A percentile compares a stretch with the other conserved stretches of the same genome.
Conservation (phyloP, 2,329 filamentous ascomycete genomes). For the Dactylella cylindrospora region DNA sequence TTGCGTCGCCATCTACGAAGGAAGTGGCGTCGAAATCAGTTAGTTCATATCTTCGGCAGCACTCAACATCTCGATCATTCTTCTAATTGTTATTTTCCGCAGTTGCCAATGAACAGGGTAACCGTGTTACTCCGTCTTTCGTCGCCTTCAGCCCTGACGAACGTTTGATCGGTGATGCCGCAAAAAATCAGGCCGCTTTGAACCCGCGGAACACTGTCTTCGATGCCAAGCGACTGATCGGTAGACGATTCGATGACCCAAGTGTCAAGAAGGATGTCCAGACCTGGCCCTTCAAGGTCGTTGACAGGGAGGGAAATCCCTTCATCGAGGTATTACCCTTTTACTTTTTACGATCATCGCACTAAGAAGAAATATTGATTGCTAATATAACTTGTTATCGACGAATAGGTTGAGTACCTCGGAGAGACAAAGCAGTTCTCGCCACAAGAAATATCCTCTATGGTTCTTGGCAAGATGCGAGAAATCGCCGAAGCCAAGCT, state of each 20-base stretch:
- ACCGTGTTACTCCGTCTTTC: constrained; percentile 97
- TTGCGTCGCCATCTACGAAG: constrained; percentile 99
- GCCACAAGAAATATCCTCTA: constrained; percentile 97
- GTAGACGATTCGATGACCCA: constrained; percentile 89
- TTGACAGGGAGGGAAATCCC: constrained; percentile 84
- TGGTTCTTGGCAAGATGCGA: constrained; percentile 99
- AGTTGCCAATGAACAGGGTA: constrained; percentile 99
- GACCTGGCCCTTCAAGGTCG: constrained; percentile 98
- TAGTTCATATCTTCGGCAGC: constrained; percentile 43
- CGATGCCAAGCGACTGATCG: constrained; percentile 99
- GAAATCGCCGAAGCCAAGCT: constrained; percentile 98
- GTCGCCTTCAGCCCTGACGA: constrained; percentile 99
- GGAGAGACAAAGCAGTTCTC: constrained; percentile 94
- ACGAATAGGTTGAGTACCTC: constrained; percentile 74
- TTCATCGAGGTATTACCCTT: constrained; percentile 65
- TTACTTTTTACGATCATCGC: neutral
- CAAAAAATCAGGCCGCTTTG: constrained; percentile 99
- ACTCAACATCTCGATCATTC: constrained; percentile 2
- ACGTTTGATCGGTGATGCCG: constrained; percentile 97
- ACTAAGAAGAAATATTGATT: neutral
- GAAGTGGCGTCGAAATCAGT: constrained; percentile 99
- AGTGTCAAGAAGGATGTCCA: constrained; percentile 98
- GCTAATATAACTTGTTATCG: neutral
- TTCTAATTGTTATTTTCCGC: constrained; percentile 44
- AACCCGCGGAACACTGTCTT: constrained; percentile 98